These are phyloP conservation scores for Camellia sinensis DNA, from an alignment of 148 eudicot species.

Conservation along the genomic window DNA sequence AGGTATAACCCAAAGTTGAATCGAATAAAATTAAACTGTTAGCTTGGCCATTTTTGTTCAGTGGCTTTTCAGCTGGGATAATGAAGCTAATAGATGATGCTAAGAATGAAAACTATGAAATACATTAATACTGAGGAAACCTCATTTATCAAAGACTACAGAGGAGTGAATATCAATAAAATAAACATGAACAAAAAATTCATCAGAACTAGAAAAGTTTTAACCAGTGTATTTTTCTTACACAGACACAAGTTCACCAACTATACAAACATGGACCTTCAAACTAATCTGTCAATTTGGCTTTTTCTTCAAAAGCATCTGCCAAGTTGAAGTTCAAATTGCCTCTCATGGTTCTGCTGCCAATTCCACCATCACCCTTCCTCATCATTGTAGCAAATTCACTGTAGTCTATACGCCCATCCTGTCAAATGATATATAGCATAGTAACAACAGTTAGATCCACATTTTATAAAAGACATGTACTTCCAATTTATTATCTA, in stretches of 20 bases:
- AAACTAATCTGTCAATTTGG: not conserved
- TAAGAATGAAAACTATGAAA: not conserved
- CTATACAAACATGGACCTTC: not conserved
- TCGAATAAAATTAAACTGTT: no score
- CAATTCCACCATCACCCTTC: constrained; percentile 57
- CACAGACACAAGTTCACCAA: not conserved
- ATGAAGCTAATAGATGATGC: no score
- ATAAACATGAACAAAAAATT: not conserved
- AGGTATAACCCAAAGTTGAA: no score
- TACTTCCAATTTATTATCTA: no score
- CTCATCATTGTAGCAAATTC: constrained; percentile 79
- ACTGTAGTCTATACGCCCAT: constrained; percentile 71
- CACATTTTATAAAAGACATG: no score
- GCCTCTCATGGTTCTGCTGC: constrained; percentile 66
- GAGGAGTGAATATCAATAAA: not conserved
- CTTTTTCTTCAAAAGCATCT: constrained; percentile 46
- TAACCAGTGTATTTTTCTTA: not conserved
- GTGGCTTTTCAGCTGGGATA: no score
- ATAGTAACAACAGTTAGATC: no score
- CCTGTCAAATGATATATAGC: constrained; percentile 24
- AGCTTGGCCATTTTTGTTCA: no score
- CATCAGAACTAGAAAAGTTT: not conserved
- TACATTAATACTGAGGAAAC: not conserved
- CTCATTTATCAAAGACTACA: not conserved
- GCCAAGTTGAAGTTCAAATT: constrained; percentile 62